A percentile compares a stretch with the other conserved stretches of the same genome.
phyloP scores from a whole-genome alignment of 1,139 yeast genomes.

The Protomyces gravidus region DNA sequence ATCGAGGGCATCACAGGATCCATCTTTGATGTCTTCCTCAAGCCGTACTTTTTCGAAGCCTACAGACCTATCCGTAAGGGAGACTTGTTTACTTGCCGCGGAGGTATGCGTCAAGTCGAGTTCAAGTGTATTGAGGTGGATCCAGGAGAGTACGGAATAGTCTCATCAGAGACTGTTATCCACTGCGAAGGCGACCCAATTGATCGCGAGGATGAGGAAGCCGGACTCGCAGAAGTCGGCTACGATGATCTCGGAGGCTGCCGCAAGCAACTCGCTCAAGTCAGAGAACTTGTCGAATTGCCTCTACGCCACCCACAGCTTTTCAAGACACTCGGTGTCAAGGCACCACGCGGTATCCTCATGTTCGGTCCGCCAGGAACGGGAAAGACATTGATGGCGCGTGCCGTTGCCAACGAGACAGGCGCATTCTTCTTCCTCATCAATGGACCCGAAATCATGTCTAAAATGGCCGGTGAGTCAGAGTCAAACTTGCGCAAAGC shows the following conservation, averaged over 20 bases:
- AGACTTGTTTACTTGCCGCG: slow-evolving; percentile 92
- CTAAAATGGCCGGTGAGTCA: slow-evolving; percentile 99
- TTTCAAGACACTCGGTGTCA: slow-evolving; percentile 93
- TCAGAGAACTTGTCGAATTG: slow-evolving; percentile 91
- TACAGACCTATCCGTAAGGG: slow-evolving; percentile 98
- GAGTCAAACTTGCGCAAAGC: slow-evolving; percentile 97
- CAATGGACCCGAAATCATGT: slow-evolving; percentile 99
- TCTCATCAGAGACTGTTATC: slow-evolving; percentile 95
- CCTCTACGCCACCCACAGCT: slow-evolving; percentile 96
- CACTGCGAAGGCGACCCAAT: slow-evolving; percentile 99
- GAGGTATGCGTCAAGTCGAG: slow-evolving; percentile 99
- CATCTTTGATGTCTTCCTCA: slow-evolving; percentile 90
- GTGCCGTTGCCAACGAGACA: slow-evolving; percentile 98
- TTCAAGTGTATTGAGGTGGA: slow-evolving; percentile 97
- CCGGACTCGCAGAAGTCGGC: slow-evolving; percentile 91
- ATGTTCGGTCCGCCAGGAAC: slow-evolving; percentile 99
- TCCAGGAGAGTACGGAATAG: slow-evolving; percentile 95
- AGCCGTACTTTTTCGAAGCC: slow-evolving; percentile 98
- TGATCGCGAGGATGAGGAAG: slow-evolving; percentile 97
- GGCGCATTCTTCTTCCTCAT: slow-evolving; percentile 97
- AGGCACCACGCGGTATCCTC: slow-evolving; percentile 93
- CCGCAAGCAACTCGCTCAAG: slow-evolving; percentile 97
- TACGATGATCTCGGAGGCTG: slow-evolving; percentile 99
- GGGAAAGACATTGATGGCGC: slow-evolving; percentile 98
- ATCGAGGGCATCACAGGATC: slow-evolving; percentile 98